Base-by-base conservation (phyloP, 345 rosid genomes). In the Gossypium arboreum region DNA sequence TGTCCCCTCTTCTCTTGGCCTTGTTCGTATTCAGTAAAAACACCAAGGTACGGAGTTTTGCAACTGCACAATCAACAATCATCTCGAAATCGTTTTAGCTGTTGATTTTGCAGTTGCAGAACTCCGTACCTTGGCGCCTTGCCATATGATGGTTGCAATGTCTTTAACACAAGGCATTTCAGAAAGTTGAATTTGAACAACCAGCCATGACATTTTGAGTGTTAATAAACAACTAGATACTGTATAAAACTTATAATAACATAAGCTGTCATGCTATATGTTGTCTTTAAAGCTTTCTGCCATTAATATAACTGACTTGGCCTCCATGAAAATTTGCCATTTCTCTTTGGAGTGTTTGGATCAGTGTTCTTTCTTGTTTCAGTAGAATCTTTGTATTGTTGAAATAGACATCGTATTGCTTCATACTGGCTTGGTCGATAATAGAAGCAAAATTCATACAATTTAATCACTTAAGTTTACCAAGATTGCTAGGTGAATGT, bases 261-360 rank as follows among this genome's bases (percentile, higher is more conserved):
- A 9, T 47, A 10, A 10, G 51, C 15, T 47, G 15, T 47, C 51
- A 11, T 12, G 51, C 12, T 47, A 61, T 27, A 34, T 4, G 41
- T 34, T 34, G 41, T 34, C 7, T 34, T 34, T 34, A 34, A 34
- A 34, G 41, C 7, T 34, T 34, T 52, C 25, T 52, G 73, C 48
- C 60, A 52, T 51, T 41, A 29, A 54, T 17, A 27, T 29, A 34
- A 34, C 41, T 34, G 7, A 34, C 48, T 71, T 69, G 73, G 73
- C 73, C 15, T 69, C 73, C 59, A 48, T 51, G 73, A 51, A 69
- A 50, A 69, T 45, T 71, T 71, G 50, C 39, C 47, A 17, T 54
- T 13, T 71, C 62, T 71, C 29, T 9, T 54, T 71, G 8, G 15
- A 10, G 44, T n/a, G 7, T 69, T 50, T 13, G 44, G 15, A 34